Conservation (phyloP, 192 early-diverging fungal species). For the Linnemannia hyalina region DNA sequence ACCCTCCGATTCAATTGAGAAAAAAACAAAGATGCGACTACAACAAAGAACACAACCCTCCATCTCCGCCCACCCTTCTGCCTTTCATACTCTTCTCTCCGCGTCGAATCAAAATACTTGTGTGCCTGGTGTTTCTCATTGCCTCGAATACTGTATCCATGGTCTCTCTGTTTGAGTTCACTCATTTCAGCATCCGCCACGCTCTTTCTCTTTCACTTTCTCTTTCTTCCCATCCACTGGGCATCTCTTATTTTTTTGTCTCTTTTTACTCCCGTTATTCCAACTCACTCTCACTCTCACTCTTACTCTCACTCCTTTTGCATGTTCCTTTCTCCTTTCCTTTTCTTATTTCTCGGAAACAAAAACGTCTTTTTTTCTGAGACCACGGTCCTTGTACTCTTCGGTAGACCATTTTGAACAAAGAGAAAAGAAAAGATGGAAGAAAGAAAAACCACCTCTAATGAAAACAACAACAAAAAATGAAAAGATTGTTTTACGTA, state of each 20-base stretch:
- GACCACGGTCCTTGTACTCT: neutral
- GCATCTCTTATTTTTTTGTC: neutral
- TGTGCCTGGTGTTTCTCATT: neutral
- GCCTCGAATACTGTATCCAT: conserved; percentile 30
- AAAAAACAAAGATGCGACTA: too few species aligned
- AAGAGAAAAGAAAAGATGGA: neutral
- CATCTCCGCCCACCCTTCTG: neutral
- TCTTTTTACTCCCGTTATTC: neutral
- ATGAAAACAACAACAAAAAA: conserved; percentile 9
- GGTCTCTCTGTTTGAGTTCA: conserved; percentile 21
- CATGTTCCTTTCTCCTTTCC: neutral
- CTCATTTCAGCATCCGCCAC: neutral
- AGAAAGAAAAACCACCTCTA: neutral
- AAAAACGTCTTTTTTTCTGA: neutral
- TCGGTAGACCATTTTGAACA: neutral
- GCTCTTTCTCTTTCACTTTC: neutral
- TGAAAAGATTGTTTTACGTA: conserved; percentile 56
- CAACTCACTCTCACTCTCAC: neutral
- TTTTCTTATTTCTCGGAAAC: neutral
- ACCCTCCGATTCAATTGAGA: neutral
- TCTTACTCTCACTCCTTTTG: neutral
- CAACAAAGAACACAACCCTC: neutral
- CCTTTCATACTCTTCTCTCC: neutral
- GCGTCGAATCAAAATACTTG: neutral
- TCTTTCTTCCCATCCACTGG: neutral